Conservation (phyloP, 2,329 filamentous ascomycete genomes). For the Trichophyton mentagrophytes region DNA sequence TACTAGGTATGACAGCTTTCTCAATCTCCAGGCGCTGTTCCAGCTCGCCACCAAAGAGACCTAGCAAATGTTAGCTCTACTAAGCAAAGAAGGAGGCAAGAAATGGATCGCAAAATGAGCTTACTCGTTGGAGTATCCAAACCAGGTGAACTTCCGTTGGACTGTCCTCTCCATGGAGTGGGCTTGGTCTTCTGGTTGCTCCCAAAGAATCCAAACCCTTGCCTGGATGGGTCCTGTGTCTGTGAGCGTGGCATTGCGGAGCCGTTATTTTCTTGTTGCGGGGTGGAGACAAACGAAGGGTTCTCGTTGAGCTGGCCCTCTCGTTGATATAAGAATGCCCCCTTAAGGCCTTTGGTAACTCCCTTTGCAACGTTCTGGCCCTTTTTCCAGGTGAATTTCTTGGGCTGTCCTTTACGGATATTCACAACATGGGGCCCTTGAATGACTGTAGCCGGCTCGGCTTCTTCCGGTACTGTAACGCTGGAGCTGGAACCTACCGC, state of each 20-base stretch:
- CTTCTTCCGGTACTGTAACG: conserved; percentile 50
- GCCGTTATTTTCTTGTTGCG: conserved; percentile 17
- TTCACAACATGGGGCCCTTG: conserved; percentile 86
- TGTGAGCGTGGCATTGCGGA: conserved; percentile 27
- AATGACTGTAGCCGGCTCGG: conserved; percentile 45
- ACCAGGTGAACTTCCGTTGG: conserved; percentile 33
- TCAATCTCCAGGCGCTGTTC: conserved; percentile 76
- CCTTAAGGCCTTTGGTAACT: conserved; percentile 85
- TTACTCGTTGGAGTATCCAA: conserved; percentile 28
- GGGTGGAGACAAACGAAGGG: conserved; percentile 50
- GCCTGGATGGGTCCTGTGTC: conserved; percentile 37
- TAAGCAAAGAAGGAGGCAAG: background rate
- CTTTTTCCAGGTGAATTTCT: conserved; percentile 99
- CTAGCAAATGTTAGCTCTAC: conserved; percentile 21
- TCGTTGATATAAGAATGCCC: conserved; percentile 62
- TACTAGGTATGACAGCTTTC: conserved; percentile 73
- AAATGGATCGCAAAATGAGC: conserved; percentile 11
- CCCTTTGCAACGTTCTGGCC: conserved; percentile 89
- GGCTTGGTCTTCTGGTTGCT: conserved; percentile 33
- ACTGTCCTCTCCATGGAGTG: conserved; percentile 28
- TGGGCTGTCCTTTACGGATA: conserved; percentile 83
- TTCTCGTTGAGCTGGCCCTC: conserved; percentile 48
- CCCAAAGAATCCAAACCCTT: conserved; percentile 60
- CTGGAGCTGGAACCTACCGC: conserved; percentile 48
- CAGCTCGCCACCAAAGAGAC: conserved; percentile 80